Evolutionary conservation across 2,329 filamentous ascomycete species (phyloP).

Genomic region (Aspergillus latus): DNA sequence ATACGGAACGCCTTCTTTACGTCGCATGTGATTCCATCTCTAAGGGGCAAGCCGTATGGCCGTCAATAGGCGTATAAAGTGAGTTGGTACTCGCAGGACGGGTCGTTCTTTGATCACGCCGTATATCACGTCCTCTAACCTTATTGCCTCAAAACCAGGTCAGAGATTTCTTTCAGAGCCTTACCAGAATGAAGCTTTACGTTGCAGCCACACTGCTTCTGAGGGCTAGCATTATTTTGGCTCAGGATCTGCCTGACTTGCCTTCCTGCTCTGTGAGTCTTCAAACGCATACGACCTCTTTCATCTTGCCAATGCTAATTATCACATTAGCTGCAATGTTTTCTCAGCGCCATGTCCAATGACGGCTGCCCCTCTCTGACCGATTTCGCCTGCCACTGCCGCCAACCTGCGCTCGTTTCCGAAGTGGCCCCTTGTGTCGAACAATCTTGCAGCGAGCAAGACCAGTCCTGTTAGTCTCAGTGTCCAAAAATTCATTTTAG

Average conservation of each 20-base stretch:
- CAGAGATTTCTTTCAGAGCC: background rate
- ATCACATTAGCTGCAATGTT: constrained; percentile 47
- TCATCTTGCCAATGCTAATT: background rate
- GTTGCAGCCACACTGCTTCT: constrained; percentile 38
- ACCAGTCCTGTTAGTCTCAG: constrained; percentile 38
- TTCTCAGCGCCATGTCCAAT: constrained; percentile 40
- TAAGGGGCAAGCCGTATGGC: background rate
- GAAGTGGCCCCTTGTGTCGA: constrained; percentile 50
- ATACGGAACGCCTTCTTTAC: background rate
- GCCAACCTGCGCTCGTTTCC: constrained; percentile 44
- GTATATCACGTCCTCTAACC: background rate
- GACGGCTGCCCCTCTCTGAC: constrained; percentile 49
- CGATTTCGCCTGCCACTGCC: constrained; percentile 54
- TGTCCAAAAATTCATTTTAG: background rate
- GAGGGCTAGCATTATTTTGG: constrained; percentile 46
- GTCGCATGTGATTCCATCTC: constrained; percentile 1
- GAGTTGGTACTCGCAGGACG: background rate
- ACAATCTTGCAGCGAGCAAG: constrained; percentile 39
- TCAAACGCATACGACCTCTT: background rate
- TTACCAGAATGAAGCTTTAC: constrained; percentile 37
- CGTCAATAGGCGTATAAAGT: background rate
- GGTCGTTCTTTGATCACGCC: background rate
- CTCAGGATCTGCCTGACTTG: constrained; percentile 46
- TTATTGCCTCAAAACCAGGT: background rate
- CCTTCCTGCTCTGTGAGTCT: constrained; percentile 48